Conservation (phyloP, 768 basidiomycete species). For the Russula emetica region DNA sequence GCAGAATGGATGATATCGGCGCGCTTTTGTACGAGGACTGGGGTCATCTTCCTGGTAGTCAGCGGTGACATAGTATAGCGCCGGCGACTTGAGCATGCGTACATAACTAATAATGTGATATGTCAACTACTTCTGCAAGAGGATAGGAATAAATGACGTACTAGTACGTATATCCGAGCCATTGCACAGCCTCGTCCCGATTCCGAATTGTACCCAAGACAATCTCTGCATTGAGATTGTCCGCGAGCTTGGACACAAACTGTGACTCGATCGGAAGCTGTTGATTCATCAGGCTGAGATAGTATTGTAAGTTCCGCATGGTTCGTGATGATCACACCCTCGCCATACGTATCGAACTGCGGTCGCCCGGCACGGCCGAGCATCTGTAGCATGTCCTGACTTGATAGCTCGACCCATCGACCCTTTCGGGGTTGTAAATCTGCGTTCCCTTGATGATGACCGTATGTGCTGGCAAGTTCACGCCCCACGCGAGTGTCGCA, state of each 20-base stretch:
- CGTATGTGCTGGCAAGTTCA: constrained; percentile 95
- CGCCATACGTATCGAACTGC: constrained; percentile 94
- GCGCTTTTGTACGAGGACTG: constrained; percentile 81
- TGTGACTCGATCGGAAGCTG: constrained; percentile 97
- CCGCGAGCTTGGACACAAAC: constrained; percentile 86
- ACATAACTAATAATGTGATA: constrained; percentile 60
- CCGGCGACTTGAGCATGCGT: constrained; percentile 88
- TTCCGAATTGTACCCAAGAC: constrained; percentile 93
- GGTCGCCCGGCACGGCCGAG: constrained; percentile 96
- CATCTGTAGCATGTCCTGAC: constrained; percentile 98
- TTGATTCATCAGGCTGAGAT: constrained; percentile 90
- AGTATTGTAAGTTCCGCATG: constrained; percentile 98
- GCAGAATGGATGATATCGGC: constrained; percentile 93
- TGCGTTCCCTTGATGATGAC: constrained; percentile 99
- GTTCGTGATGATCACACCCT: constrained; percentile 98
- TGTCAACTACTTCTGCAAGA: constrained; percentile 26
- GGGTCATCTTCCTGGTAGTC: constrained; percentile 89
- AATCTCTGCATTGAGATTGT: constrained; percentile 96
- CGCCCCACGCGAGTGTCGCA: constrained; percentile 98
- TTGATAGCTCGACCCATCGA: constrained; percentile 91
- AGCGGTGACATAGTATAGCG: constrained; percentile 78
- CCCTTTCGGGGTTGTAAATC: constrained; percentile 99
- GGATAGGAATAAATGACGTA: constrained; percentile 25
- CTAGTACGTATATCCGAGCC: constrained; percentile 91
- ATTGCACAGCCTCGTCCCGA: constrained; percentile 94